Percentiles rank a stretch among this genome's conserved stretches.
Evolutionary conservation across 2,329 filamentous ascomycete genomes (phyloP).

Genomic region (Westerdykella aurantiaca): DNA sequence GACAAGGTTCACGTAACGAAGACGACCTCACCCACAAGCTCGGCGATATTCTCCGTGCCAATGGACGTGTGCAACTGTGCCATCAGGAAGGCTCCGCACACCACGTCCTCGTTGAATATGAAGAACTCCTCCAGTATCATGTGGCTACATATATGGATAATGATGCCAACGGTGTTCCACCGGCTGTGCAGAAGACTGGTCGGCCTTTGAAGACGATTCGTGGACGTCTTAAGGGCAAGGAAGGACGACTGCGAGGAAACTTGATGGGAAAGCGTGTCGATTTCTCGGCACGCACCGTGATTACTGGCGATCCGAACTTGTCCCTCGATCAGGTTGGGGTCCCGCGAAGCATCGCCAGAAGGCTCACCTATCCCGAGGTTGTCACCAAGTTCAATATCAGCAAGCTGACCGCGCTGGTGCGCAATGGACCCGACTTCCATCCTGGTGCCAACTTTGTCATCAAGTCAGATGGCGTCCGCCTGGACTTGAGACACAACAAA

Average conservation of each 20-base stretch:
- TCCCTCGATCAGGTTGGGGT: slow-evolving; percentile 97
- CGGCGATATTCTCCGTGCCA: slow-evolving; percentile 95
- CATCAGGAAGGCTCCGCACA: slow-evolving; percentile 86
- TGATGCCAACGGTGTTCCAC: slow-evolving; percentile 91
- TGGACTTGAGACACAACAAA: slow-evolving; percentile 91
- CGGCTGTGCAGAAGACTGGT: slow-evolving; percentile 93
- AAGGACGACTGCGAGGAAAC: slow-evolving; percentile 94
- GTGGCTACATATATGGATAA: slow-evolving; percentile 99
- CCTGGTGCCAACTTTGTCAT: slow-evolving; percentile 97
- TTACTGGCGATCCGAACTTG: slow-evolving; percentile 95
- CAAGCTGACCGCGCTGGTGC: slow-evolving; percentile 80
- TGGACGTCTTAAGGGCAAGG: slow-evolving; percentile 96
- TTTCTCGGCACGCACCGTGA: slow-evolving; percentile 79
- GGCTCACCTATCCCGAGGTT: slow-evolving; percentile 91
- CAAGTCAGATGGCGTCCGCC: slow-evolving; percentile 84
- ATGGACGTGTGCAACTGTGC: slow-evolving; percentile 86
- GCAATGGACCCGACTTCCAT: slow-evolving; percentile 90
- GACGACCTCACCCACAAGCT: slow-evolving; percentile 99
- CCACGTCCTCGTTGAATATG: slow-evolving; percentile 87
- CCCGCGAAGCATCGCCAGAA: slow-evolving; percentile 85
- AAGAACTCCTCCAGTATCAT: slow-evolving; percentile 89
- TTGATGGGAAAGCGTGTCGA: slow-evolving; percentile 87
- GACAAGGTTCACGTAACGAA: slow-evolving; percentile 87
- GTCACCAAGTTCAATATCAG: slow-evolving; percentile 98
- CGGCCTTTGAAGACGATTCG: slow-evolving; percentile 95